Conservation (phyloP, 1,284 basidiomycete genomes). For the Leccinum pallidistipes region DNA sequence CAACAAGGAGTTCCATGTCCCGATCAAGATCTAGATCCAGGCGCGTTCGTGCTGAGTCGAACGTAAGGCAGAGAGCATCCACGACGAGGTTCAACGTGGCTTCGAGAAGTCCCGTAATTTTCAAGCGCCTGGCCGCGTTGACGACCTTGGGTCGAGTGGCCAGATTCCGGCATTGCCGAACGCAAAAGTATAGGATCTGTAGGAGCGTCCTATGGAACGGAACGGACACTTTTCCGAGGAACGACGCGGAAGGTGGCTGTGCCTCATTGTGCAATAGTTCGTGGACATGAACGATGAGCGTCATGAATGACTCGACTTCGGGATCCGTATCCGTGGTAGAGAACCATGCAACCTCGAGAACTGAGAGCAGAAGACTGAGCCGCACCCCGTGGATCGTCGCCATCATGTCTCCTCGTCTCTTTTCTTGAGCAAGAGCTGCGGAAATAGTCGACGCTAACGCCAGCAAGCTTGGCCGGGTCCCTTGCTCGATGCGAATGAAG, state of each 20-base stretch:
- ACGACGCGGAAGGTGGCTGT: slow-evolving; percentile 74
- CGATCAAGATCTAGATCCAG: slow-evolving; percentile 67
- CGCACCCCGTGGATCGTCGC: slow-evolving; percentile 77
- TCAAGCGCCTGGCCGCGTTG: slow-evolving; percentile 60
- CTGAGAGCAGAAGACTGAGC: slow-evolving; percentile 69
- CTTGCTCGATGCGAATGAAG: slow-evolving; percentile 58
- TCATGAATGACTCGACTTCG: slow-evolving; percentile 62
- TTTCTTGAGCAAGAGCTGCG: slow-evolving; percentile 66
- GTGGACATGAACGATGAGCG: slow-evolving; percentile 60
- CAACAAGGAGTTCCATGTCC: slow-evolving; percentile 78
- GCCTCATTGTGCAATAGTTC: slow-evolving; percentile 71
- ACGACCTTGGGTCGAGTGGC: slow-evolving; percentile 49
- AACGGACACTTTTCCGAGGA: slow-evolving; percentile 63
- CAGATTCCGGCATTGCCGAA: slow-evolving; percentile 59
- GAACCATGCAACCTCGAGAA: slow-evolving; percentile 82
- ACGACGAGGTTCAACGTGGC: slow-evolving; percentile 64
- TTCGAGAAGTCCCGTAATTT: slow-evolving; percentile 60
- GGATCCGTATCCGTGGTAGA: slow-evolving; percentile 55
- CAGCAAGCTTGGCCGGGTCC: slow-evolving; percentile 57
- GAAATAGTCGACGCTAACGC: slow-evolving; percentile 65
- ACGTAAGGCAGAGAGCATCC: slow-evolving; percentile 67
- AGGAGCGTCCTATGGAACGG: slow-evolving; percentile 83
- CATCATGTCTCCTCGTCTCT: slow-evolving; percentile 82
- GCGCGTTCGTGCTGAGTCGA: slow-evolving; percentile 60
- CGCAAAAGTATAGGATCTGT: slow-evolving; percentile 78